Conservation (phyloP, 1,284 basidiomycete genomes). For the Austropuccinia psidii region DNA sequence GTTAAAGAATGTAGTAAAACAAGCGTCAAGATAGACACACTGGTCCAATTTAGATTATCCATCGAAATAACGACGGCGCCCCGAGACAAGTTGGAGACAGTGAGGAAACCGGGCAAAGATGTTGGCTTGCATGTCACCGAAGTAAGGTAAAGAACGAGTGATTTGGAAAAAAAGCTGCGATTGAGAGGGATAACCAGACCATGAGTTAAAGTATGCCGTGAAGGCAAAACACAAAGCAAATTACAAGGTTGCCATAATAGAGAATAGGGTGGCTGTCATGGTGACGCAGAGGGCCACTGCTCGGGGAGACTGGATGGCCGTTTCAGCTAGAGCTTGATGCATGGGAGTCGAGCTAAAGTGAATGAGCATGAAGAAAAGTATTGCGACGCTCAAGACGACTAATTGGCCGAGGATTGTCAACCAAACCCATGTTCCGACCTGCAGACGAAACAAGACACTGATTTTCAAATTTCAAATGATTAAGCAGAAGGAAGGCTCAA, state of each 20-base stretch:
- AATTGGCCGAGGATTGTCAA: neutral
- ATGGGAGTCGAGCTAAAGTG: constrained; percentile 15
- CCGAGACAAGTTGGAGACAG: constrained; percentile 14
- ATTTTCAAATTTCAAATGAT: no score
- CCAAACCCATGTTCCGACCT: neutral
- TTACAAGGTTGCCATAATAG: constrained; percentile 16
- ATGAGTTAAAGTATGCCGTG: no score
- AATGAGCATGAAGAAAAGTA: constrained; percentile 24
- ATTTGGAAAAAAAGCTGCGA: constrained; percentile 27
- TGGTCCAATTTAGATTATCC: constrained; percentile 12
- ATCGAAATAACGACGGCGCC: constrained; percentile 2
- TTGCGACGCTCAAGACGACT: neutral
- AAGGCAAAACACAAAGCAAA: no score
- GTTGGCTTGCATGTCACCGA: constrained; percentile 2
- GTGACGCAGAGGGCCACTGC: constrained; percentile 1
- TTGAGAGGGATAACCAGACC: no score
- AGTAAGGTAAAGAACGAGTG: constrained; percentile 9
- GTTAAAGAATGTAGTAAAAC: constrained; percentile 9
- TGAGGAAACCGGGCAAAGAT: constrained; percentile 5
- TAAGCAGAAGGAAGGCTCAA: no score
- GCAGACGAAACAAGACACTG: no score
- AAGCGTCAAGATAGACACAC: neutral
- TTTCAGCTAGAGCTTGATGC: neutral
- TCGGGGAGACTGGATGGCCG: neutral
- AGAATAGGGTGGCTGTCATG: constrained; percentile 2